phyloP scores from a whole-genome alignment of 805 yeast species.

The Myxozyma sirexii region DNA sequence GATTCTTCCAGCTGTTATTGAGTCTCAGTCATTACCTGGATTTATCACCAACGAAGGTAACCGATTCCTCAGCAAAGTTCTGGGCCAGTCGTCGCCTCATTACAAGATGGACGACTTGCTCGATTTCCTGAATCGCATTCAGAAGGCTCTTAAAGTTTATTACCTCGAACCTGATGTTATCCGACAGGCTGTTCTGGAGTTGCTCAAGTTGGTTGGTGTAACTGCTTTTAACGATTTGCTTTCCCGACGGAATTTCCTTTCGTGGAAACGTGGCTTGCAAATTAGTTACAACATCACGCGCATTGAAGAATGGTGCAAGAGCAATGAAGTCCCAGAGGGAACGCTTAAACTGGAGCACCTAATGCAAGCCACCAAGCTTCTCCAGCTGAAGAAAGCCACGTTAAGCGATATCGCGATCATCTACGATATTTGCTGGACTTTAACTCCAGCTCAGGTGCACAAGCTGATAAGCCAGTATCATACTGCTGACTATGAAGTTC shows the following conservation, averaged over 20 bases:
- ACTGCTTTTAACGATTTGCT: constrained; percentile 92
- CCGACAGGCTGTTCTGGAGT: constrained; percentile 79
- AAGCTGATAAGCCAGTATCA: constrained; percentile 85
- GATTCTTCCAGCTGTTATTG: constrained; percentile 91
- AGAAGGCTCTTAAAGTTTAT: constrained; percentile 91
- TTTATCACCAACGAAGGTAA: constrained; percentile 83
- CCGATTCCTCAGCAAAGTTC: constrained; percentile 81
- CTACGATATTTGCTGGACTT: constrained; percentile 90
- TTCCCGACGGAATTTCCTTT: constrained; percentile 89
- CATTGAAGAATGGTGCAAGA: constrained; percentile 97
- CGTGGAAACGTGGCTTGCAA: constrained; percentile 98
- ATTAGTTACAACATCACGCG: constrained; percentile 95
- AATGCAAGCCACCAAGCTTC: constrained; percentile 87
- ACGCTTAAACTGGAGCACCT: constrained; percentile 80
- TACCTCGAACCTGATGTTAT: constrained; percentile 83
- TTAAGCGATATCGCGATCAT: constrained; percentile 87
- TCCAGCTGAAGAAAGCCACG: constrained; percentile 88
- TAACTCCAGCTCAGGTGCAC: constrained; percentile 95
- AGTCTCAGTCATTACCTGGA: constrained; percentile 94
- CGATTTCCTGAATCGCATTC: constrained; percentile 83
- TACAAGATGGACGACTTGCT: constrained; percentile 94
- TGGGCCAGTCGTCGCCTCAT: constrained; percentile 62
- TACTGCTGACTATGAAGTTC: constrained; percentile 92
- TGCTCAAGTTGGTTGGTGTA: constrained; percentile 85
- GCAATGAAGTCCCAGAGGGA: constrained; percentile 87